Base-by-base conservation (phyloP, 1,139 yeast species). In the Yamadazyma membranifaciens region DNA sequence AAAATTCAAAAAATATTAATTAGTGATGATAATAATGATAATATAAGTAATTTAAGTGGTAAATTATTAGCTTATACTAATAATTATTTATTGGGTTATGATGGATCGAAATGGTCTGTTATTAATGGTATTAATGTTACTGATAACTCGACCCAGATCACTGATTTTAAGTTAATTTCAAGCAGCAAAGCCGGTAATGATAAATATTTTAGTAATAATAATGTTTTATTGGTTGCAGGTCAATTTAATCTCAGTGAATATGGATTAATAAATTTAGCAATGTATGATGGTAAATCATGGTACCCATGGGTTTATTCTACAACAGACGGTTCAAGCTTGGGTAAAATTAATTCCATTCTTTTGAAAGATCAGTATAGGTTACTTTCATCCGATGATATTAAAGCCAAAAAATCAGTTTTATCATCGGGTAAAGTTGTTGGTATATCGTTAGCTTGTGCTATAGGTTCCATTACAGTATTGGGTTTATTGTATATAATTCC, bases 361-460 rank as follows among this genome's bases (percentile, higher is more conserved):
- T 55, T 70, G 3, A 58, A 68, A 44, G 77, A 72, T 47, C 49
- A 60, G 10, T 66, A 52, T 43, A 56, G 69, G 43, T 63, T 65
- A 45, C 67, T 60, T 41, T 70, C 77, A 0, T 67, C 73, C 3
- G 57, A 61, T 33, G 75, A 67, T 46, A 48, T 70, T 25, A 50
- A 46, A 35, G 47, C 42, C 12, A 46, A 42, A 17, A 45, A 51
- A 10, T 55, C 52, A 15, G 45, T 51, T 3, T 51, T 71, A 46
- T 67, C 73, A 3, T 53, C 49, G 24, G 98, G 98, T 1, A 87
- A 82, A 57, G 89, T 91, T 14, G 95, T 89, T 6, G 83, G 96
- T 26, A 80, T 92, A 30, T 84, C 96, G 0, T 73, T 89, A 43
- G 98, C 97, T 0, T 77, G 92, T 55, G 91, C 98, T 0, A 61